Evolutionary conservation across 805 yeast genomes (phyloP), one percentile per base, ranked within the genome.

Genomic region (Wickerhamiella dianesei): DNA sequence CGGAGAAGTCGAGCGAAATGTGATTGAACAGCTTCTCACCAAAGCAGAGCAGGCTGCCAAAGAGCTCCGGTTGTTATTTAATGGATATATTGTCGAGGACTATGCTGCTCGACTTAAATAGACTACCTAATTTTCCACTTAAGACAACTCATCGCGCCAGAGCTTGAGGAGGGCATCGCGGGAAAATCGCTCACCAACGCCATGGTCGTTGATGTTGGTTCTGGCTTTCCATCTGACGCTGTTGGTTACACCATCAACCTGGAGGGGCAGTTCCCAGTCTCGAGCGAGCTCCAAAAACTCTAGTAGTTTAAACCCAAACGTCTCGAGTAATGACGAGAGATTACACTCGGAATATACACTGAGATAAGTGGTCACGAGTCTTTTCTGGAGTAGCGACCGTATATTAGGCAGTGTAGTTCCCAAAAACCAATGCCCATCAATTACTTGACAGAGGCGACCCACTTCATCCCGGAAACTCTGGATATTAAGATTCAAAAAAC

Each of bases 1-100:
- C 8, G 41, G 21, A 5, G 50, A 48, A 3, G 52, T 57, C 6
- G 21, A 50, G 9, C 21, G 41, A 19, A 43, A 21, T 6, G 52
- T 49, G 16, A 44, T 57, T 12, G 43, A 44, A 12, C 32, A 37
- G 12, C 40, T 57, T 45, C 46, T 57, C 3, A 48, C 39, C 21
- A 49, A 48, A 12, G 56, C 58, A 16, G 49, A 48, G 37, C 43
- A 44, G 20, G 52, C 56, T 1, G 57, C 58, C 3, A 21, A 17
- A 19, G 44, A 49, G 37, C 42, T 53, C 19, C 50, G 59, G n/a
- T 43, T 43, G 35, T 42, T 54, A 16, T 51, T 57, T 40, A 51
- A 54, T 19, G 51, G 56, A 6, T 53, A 50, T 44, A 37, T 57
- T 1, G 47, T 57, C 2, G 60, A 57, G 46, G 57, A 54, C 49